phyloP scores from a whole-genome alignment of 1,284 basidiomycete genomes.

The Chalciporus piperatoides region DNA sequence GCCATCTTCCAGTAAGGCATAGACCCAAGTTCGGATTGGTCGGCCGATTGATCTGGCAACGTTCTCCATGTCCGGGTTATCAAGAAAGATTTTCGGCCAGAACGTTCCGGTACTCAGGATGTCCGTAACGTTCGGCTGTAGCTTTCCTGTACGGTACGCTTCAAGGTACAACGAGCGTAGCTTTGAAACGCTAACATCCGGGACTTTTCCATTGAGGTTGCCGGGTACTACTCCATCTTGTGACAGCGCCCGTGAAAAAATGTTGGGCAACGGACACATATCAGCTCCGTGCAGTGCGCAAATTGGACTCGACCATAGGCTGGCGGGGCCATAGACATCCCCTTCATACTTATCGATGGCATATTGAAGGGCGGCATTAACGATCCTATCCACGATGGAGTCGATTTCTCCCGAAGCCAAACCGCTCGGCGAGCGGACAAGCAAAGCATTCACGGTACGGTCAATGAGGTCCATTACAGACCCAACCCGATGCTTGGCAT shows the following conservation, averaged over 20 bases:
- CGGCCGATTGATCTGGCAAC: conserved; percentile 57
- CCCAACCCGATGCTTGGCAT: conserved; percentile 51
- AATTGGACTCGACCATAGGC: conserved; percentile 49
- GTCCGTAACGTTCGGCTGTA: conserved; percentile 59
- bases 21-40: conserved; percentile 62
- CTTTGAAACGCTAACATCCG: conserved; percentile 15
- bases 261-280: conserved; percentile 48
- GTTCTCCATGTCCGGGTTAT: conserved; percentile 69
- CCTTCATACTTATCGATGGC: conserved; percentile 57
- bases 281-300: conserved; percentile 59
- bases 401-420: conserved; percentile 62
- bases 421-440: conserved; percentile 45
- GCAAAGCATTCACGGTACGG: conserved; percentile 53
- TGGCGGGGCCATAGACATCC: conserved; percentile 31
- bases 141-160: conserved; percentile 58
- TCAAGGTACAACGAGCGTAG: conserved; percentile 44
- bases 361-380: conserved; percentile 71
- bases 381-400: conserved; percentile 60
- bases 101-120: conserved; percentile 56
- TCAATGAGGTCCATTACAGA: conserved; percentile 76
- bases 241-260: conserved; percentile 47
- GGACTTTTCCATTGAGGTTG: conserved; percentile 30
- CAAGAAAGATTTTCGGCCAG: conserved; percentile 71
- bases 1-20: conserved; percentile 64
- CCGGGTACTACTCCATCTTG: conserved; percentile 23